Base-by-base conservation (phyloP, 331 rosid species). In the Quercus tomentella region DNA sequence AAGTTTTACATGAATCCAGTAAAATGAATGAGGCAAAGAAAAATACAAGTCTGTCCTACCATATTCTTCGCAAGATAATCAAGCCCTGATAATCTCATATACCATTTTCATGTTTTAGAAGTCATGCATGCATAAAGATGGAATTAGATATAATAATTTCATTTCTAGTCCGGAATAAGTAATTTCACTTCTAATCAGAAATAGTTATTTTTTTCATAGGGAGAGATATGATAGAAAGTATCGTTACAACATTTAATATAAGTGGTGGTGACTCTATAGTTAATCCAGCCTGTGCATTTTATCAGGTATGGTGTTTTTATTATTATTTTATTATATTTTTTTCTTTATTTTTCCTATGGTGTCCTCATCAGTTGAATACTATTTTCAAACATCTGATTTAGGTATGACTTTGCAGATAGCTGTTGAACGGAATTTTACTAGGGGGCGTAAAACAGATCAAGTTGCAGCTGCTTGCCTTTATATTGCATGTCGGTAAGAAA, bases 401-500 rank as follows among this genome's bases (percentile, higher is more conserved):
- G 54, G 25, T 87, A 65, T 83, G 71, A 67, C 76, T 78, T 69
- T 85, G 83, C 89, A 95, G 98, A 89, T 95, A 62, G 98, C 93
- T 2, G 83, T 91, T 67, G 97, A 90, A 74, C 76, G 86, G 80
- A 87, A 90, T 80, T 95, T 95, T 83, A 95, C 98, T 18, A 81
- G 88, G 87, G 97, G 98, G 56, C 94, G 98, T 22, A 91, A 75
- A 82, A 84, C 96, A 71, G 93, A 84, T 70, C 97, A 85, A 74
- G 98, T 94, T 41, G 89, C 83, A 73, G 97, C 96, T 72, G 86
- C 97, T 70, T 94, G 98, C 86, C 91, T 94, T 43, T 94, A 94
- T 86, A 89, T 92, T 85, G 97, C 98, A 37, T 94, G 91, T 79
- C 90, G 97, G 97, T 94, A 81, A 76, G 88, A 37, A 56, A 25